A percentile compares a stretch with the other conserved stretches of the same genome.
phyloP scores from a whole-genome alignment of 441 rosid genomes.

The Adansonia grandidieri region DNA sequence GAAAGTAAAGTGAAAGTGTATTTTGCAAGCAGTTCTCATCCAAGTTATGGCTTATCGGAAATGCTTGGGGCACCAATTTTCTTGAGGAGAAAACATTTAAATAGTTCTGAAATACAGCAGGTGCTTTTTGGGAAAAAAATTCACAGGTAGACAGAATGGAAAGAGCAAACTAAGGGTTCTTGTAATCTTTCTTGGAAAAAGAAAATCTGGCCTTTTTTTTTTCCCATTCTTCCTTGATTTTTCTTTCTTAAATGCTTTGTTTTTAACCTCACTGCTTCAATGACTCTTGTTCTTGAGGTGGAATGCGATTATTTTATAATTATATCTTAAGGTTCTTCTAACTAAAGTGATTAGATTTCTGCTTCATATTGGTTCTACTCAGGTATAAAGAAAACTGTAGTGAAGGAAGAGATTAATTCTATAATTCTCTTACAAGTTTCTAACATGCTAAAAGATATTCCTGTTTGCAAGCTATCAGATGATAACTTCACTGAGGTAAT shows the following conservation, averaged over 20 bases:
- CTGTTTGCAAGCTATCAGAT: slow-evolving; percentile 47
- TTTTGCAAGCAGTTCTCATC: background rate
- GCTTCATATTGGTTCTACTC: slow-evolving; percentile 1
- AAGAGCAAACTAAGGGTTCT: background rate
- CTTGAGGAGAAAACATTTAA: background rate
- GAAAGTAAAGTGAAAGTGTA: background rate
- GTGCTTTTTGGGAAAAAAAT: background rate
- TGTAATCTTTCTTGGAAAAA: background rate
- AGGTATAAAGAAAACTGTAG: slow-evolving; percentile 47
- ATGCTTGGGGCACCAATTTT: background rate
- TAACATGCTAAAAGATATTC: slow-evolving; percentile 38
- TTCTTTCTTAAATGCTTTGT: background rate
- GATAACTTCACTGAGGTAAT: slow-evolving; percentile 42
- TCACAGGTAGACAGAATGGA: background rate
- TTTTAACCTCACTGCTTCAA: background rate
- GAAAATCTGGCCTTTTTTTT: background rate
- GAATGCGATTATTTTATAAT: background rate
- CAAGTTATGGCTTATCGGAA: background rate
- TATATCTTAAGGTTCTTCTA: background rate
- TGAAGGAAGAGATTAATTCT: slow-evolving; percentile 25
- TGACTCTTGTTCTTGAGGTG: background rate
- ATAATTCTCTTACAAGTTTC: slow-evolving; percentile 48
- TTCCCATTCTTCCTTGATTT: background rate
- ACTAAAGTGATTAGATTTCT: slow-evolving; percentile 6
- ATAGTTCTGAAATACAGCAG: background rate